phyloP scores from a whole-genome alignment of 768 basidiomycete species.

The Filobasidium floriforme region DNA sequence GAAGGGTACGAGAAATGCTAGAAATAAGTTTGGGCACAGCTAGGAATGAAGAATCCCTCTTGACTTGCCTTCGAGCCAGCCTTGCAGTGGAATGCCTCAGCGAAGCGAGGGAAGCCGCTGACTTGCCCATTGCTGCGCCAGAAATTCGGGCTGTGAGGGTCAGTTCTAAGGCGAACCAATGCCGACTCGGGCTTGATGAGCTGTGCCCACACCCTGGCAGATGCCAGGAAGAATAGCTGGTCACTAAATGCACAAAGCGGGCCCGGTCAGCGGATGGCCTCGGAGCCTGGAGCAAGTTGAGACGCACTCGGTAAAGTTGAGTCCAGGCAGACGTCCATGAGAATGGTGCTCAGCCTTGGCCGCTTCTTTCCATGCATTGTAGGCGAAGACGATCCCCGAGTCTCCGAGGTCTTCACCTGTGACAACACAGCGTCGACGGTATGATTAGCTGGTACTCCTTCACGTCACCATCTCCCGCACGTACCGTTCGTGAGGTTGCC shows the following conservation, averaged over 20 bases:
- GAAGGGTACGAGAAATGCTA: not conserved
- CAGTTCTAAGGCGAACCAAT: slow-evolving; percentile 66
- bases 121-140: slow-evolving; percentile 82
- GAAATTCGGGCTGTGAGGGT: slow-evolving; percentile 75
- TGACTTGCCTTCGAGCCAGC: slow-evolving; percentile 62
- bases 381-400: slow-evolving; percentile 52
- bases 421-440: too few species aligned
- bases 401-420: slow-evolving; percentile 44
- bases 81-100: slow-evolving; percentile 75
- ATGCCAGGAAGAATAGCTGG: slow-evolving; percentile 89
- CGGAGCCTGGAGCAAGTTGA: not conserved
- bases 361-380: slow-evolving; percentile 82
- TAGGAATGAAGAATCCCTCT: too few species aligned
- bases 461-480: too few species aligned
- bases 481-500: slow-evolving; percentile 53
- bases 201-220: slow-evolving; percentile 78
- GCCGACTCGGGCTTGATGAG: slow-evolving; percentile 71
- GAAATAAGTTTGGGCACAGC: too few species aligned
- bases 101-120: slow-evolving; percentile 79
- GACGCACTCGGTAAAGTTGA: slow-evolving; percentile 46
- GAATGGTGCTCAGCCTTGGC: slow-evolving; percentile 26
- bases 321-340: slow-evolving; percentile 57
- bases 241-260: slow-evolving; percentile 51
- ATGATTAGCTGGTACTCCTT: too few species aligned
- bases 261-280: not conserved